Base-by-base conservation (phyloP, 2,329 filamentous ascomycete genomes). In the Leptographium galeiforme region DNA sequence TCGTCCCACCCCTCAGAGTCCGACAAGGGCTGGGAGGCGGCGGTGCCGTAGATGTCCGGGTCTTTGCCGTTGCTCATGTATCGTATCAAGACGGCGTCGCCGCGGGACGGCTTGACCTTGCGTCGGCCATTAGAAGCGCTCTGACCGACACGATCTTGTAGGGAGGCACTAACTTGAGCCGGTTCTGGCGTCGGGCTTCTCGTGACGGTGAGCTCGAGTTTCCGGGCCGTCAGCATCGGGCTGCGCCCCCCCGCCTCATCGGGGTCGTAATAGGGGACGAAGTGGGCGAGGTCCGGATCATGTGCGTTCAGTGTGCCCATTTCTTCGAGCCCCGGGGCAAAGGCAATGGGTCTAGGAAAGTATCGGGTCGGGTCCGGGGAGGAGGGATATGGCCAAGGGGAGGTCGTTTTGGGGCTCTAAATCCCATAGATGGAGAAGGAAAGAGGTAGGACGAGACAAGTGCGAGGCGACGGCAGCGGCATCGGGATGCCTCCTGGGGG, bases 31-130 rank as follows among this genome's bases (percentile, higher is more conserved):
- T 73, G 64, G 57, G 70, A 68, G 57, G 74, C 76, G 54, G 79
- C 84, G 62, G 69, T 64, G 58, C 68, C 69, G 55, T 82, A 82
- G 62, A 88, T 77, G 50, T 89, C 82, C 50, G 78, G 81, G 59
- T 73, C 72, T 62, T 81, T 80, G 62, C 81, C 79, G 63, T 73
- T 78, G 60, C 72, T 78, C 70, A 90, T 75, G 65, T 75, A 72
- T 54, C 71, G 68, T 57, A 91, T 75, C 66, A 91, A 73, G 58
- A 87, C 81, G 60, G 74, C 78, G 75, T 86, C 81, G 61, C 77
- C 79, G 63, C 78, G 77, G 61, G 70, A 79, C 44, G 77, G 71
- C 59, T 67, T 72, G 57, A 74, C 68, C 76, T 79, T 80, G 61
- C 64, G 70, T 58, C 67, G 69, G 73, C 71, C 68, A 72, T 75